Percentiles rank a stretch among this genome's conserved stretches.
These are phyloP conservation scores for Entomortierella chlamydospora DNA, from an alignment of 192 early-diverging fungal genomes.

Conservation along the genomic window DNA sequence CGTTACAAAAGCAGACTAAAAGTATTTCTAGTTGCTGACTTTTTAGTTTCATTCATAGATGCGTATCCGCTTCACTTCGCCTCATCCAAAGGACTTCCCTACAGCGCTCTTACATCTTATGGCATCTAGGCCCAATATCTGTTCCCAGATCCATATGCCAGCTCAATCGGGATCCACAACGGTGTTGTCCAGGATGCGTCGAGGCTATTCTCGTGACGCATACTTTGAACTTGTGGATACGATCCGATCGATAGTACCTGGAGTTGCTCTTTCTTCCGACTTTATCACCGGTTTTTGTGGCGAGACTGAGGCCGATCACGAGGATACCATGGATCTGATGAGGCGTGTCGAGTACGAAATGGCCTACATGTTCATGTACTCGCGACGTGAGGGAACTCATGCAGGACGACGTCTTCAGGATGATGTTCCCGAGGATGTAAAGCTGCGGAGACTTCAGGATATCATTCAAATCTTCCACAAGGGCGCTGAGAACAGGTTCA, in stretches of 20 bases:
- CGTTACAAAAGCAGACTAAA: too few species aligned
- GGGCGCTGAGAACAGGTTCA: conserved; percentile 59
- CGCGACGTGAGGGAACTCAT: conserved; percentile 80
- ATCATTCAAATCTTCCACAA: conserved; percentile 75
- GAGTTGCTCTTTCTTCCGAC: conserved; percentile 79
- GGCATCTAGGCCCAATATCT: conserved; percentile 74
- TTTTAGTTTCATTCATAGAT: conserved; percentile 52
- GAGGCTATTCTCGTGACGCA: conserved; percentile 79
- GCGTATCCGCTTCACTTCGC: conserved; percentile 83
- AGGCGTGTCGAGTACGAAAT: conserved; percentile 74
- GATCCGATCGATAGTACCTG: conserved; percentile 75
- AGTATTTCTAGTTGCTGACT: neutral
- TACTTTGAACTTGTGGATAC: conserved; percentile 74
- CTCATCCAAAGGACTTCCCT: conserved; percentile 86
- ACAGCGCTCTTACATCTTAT: conserved; percentile 76
- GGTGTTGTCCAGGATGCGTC: conserved; percentile 77
- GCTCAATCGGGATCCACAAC: conserved; percentile 76
- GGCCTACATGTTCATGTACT: conserved; percentile 87
- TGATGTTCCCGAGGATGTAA: conserved; percentile 74
- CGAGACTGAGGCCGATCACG: conserved; percentile 79
- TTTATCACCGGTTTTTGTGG: conserved; percentile 84
- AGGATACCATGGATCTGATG: conserved; percentile 76
- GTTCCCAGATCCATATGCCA: conserved; percentile 80
- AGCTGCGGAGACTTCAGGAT: conserved; percentile 70
- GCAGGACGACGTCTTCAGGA: conserved; percentile 75